Conservation (phyloP, 2,329 filamentous ascomycete species). For the Samsoniella hepiali region DNA sequence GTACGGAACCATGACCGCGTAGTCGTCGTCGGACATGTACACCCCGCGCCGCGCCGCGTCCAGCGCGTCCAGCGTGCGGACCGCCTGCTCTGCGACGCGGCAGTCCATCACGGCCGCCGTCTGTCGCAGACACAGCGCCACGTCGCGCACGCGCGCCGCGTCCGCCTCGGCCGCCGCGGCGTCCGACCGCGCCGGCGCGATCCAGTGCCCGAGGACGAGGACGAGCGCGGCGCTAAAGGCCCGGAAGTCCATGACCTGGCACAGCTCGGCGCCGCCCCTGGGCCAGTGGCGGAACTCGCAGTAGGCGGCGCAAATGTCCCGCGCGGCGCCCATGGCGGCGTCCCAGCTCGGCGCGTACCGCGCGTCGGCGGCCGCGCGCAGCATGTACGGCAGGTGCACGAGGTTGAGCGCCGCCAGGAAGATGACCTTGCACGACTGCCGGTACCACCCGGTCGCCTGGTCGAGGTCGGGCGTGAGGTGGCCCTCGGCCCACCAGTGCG, state of each 20-base stretch:
- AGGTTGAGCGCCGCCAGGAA: slow-evolving; percentile 37
- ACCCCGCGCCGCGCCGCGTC: slow-evolving; percentile 25
- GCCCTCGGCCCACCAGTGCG: slow-evolving; percentile 18
- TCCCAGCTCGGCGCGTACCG: slow-evolving; percentile 37
- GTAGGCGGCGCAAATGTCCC: slow-evolving; percentile 39
- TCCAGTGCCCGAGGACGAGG: slow-evolving; percentile 38
- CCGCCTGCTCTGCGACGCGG: slow-evolving; percentile 41
- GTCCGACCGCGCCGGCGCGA: slow-evolving; percentile 28
- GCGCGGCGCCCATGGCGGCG: slow-evolving; percentile 39
- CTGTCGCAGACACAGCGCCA: slow-evolving; percentile 11
- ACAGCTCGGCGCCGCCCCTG: slow-evolving; percentile 27
- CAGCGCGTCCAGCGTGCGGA: slow-evolving; percentile 39
- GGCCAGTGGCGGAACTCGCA: slow-evolving; percentile 26
- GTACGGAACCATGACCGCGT: slow-evolving; percentile 42
- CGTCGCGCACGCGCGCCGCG: background rate
- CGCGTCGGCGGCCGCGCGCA: slow-evolving; percentile 34
- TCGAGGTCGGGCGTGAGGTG: slow-evolving; percentile 22
- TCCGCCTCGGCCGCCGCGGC: background rate
- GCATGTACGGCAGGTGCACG: slow-evolving; percentile 46
- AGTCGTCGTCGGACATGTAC: slow-evolving; percentile 26
- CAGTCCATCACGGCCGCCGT: slow-evolving; percentile 31
- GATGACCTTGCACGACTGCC: slow-evolving; percentile 37
- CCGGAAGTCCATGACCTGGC: slow-evolving; percentile 47
- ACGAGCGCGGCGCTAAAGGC: slow-evolving; percentile 45
- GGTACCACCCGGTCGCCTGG: slow-evolving; percentile 28